phyloP scores from a whole-genome alignment of 495 filamentous ascomycete species.

The Podospora australis region DNA sequence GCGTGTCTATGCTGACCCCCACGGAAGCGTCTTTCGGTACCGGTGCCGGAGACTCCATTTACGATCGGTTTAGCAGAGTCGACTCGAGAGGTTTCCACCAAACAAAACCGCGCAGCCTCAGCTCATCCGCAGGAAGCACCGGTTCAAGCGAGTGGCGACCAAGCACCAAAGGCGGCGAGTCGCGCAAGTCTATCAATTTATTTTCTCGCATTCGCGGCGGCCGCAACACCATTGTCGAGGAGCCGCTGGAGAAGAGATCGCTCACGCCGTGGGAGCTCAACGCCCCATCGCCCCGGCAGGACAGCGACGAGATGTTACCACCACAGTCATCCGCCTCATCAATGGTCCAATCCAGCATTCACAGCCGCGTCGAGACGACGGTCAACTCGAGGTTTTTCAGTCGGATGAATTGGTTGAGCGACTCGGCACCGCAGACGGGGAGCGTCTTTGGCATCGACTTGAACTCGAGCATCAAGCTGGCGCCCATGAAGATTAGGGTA shows the following conservation, averaged over 20 bases:
- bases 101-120: slow-evolving; percentile 4
- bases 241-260: slow-evolving; percentile 15
- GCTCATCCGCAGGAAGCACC: slow-evolving; percentile 8
- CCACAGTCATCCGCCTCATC: not conserved
- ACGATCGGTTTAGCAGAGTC: not conserved
- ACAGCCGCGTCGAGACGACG: not conserved
- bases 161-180: not conserved
- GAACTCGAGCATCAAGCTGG: slow-evolving; percentile 18
- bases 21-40: slow-evolving; percentile 6
- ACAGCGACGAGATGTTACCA: not conserved
- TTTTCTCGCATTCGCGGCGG: slow-evolving; percentile 14
- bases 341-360: not conserved
- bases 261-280: slow-evolving; percentile 16
- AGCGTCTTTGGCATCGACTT: slow-evolving; percentile 22
- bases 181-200: slow-evolving; percentile 3
- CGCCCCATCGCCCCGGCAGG: not conserved
- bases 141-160: slow-evolving; percentile 14
- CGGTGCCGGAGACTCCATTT: not conserved
- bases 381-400: slow-evolving; percentile 5
- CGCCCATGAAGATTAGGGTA: slow-evolving; percentile 23
- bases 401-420: slow-evolving; percentile 11
- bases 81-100: not conserved
- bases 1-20: slow-evolving; percentile 11
- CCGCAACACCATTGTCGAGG: slow-evolving; percentile 4
- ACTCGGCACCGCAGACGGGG: not conserved